These are phyloP conservation scores for Limnanthes douglasii DNA, from an alignment of 345 rosid genomes.

Conservation along the genomic window DNA sequence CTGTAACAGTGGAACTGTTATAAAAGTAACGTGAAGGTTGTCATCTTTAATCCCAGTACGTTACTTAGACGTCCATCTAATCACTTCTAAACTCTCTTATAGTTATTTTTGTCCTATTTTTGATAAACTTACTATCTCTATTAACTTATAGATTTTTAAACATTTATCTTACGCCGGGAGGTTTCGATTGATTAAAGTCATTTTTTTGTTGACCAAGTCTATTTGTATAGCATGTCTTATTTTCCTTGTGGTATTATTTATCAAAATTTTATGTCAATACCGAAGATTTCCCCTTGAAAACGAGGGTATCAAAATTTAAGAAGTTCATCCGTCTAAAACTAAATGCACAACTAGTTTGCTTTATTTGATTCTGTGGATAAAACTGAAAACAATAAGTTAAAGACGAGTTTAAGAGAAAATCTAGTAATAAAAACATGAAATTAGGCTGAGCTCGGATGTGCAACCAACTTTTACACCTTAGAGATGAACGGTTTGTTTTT, in stretches of 20 bases:
- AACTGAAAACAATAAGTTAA: constrained; percentile 39
- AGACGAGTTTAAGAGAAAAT: constrained; percentile 39
- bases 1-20: too few relatives aligned
- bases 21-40: too few relatives aligned
- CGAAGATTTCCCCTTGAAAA: constrained; percentile 30
- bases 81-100: too few relatives aligned
- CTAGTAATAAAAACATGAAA: constrained; percentile 21
- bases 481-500: too few relatives aligned
- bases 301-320: constrained; percentile 20
- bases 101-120: too few relatives aligned
- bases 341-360: constrained; percentile 31
- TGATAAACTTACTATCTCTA: too few relatives aligned
- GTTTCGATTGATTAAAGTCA: too few relatives aligned
- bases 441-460: constrained; percentile 21
- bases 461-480: constrained; percentile 15
- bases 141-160: too few relatives aligned
- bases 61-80: too few relatives aligned
- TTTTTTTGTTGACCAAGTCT: too few relatives aligned
- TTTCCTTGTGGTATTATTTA: constrained; percentile 39
- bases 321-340: constrained; percentile 30
- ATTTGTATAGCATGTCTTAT: constrained; percentile 41
- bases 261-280: constrained; percentile 38
- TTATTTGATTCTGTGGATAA: constrained; percentile 41
- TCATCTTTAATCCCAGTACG: too few relatives aligned
- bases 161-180: too few relatives aligned